Evolutionary conservation across 345 rosid species (phyloP).

Genomic region (Luvunga scandens): DNA sequence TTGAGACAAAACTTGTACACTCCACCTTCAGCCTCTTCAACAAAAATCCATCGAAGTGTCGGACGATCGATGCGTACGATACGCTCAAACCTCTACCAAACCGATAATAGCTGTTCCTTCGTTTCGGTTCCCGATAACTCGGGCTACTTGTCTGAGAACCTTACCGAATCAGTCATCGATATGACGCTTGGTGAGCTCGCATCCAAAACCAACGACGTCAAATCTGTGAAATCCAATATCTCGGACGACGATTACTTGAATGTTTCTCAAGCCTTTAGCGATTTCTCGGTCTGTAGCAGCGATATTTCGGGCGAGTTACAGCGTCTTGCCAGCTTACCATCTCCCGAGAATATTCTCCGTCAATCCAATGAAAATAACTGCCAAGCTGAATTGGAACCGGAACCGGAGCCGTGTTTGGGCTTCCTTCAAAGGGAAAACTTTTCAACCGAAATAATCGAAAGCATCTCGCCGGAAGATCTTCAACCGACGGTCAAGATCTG

Average conservation of each 20-base stretch:
- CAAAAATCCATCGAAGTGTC: slow-evolving; percentile 49
- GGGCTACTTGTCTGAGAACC: slow-evolving; percentile 60
- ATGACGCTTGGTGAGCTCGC: slow-evolving; percentile 89
- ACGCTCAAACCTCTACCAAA: slow-evolving; percentile 61
- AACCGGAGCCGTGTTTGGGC: slow-evolving; percentile 75
- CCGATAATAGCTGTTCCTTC: slow-evolving; percentile 47
- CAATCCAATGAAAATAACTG: not conserved
- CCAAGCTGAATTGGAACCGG: slow-evolving; percentile 38
- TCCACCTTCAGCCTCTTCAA: slow-evolving; percentile 33
- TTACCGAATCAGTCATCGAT: slow-evolving; percentile 82
- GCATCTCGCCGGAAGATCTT: slow-evolving; percentile 95
- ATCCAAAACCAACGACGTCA: slow-evolving; percentile 21
- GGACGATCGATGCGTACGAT: slow-evolving; percentile 95
- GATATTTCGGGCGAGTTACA: slow-evolving; percentile 95
- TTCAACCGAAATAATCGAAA: slow-evolving; percentile 89
- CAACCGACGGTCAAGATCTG: slow-evolving; percentile 94
- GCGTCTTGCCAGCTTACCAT: slow-evolving; percentile 76
- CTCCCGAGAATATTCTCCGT: slow-evolving; percentile 27
- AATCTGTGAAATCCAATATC: slow-evolving; percentile 37
- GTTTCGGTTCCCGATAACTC: slow-evolving; percentile 40
- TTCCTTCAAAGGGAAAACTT: slow-evolving; percentile 78
- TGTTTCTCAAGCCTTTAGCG: slow-evolving; percentile 78
- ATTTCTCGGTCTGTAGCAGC: slow-evolving; percentile 79
- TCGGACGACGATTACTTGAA: slow-evolving; percentile 53
- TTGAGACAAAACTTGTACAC: slow-evolving; percentile 37